A percentile compares a stretch with the other conserved stretches of the same genome.
These are phyloP conservation scores for Saturnispora diversa DNA, from an alignment of 805 yeast species.

Conservation along the genomic window DNA sequence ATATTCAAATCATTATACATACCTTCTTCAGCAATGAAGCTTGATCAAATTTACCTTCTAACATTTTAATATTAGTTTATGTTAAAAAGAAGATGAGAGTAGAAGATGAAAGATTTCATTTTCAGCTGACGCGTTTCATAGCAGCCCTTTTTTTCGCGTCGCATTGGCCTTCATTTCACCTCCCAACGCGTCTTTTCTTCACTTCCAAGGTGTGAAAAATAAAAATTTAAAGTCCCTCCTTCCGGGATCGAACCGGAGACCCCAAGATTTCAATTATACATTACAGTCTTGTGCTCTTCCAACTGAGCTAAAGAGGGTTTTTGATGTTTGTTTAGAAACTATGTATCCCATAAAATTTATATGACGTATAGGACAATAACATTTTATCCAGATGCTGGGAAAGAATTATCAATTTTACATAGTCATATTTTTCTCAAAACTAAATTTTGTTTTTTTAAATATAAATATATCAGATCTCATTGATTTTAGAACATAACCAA, in stretches of 20 bases:
- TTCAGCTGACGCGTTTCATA: not conserved
- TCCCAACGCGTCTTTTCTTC: slow-evolving; percentile 2
- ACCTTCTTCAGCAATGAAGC: slow-evolving; percentile 83
- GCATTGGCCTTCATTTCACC: no score
- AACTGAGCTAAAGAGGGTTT: slow-evolving; percentile 21
- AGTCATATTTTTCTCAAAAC: no score
- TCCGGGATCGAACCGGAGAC: slow-evolving; percentile 23
- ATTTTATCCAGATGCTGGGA: no score
- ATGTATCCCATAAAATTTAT: no score
- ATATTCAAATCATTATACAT: slow-evolving; percentile 18
- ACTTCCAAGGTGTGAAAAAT: not conserved
- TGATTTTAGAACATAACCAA: no score
- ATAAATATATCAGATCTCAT: no score
- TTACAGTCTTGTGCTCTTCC: slow-evolving; percentile 22
- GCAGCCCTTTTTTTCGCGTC: no score
- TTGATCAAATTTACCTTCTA: slow-evolving; percentile 94
- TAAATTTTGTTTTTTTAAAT: no score
- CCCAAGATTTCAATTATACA: slow-evolving; percentile 16
- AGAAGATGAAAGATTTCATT: not conserved
- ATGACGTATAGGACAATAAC: no score
- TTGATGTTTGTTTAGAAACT: not conserved
- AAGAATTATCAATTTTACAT: no score
- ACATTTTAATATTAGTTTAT: slow-evolving; percentile 44
- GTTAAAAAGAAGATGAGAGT: not conserved
- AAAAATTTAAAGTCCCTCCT: slow-evolving; percentile 14